Evolutionary conservation across 192 early-diverging fungal genomes (phyloP).

Genomic region (Coemansia sp.): DNA sequence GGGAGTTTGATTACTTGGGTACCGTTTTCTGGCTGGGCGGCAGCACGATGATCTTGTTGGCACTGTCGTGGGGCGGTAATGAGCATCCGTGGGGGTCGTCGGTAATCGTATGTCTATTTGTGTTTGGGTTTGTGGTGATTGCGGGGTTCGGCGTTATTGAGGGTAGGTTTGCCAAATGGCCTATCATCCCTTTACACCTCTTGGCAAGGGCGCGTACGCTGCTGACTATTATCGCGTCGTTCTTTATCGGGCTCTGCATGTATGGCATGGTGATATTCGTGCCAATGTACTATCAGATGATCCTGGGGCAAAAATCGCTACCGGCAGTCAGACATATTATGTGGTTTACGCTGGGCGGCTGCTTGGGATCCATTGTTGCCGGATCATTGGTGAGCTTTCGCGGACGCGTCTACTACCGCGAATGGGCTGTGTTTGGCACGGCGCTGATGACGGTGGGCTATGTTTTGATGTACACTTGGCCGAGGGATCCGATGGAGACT

Average conservation of each 20-base stretch:
- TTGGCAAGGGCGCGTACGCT: slow-evolving; percentile 31
- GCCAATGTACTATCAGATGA: slow-evolving; percentile 46
- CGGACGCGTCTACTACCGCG: slow-evolving; percentile 34
- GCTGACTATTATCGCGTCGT: slow-evolving; percentile 24
- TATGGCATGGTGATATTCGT: slow-evolving; percentile 53
- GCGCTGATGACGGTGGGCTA: slow-evolving; percentile 41
- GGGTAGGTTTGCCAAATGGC: slow-evolving; percentile 61
- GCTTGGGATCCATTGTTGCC: slow-evolving; percentile 16
- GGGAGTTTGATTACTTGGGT: slow-evolving; percentile 60
- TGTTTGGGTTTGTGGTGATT: slow-evolving; percentile 36
- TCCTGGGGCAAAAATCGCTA: slow-evolving; percentile 21
- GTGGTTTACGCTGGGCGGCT: slow-evolving; percentile 38
- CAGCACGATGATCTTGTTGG: slow-evolving; percentile 57
- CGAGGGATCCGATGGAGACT: slow-evolving; percentile 4
- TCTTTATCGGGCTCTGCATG: slow-evolving; percentile 46
- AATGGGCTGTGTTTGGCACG: slow-evolving; percentile 38
- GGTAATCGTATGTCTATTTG: slow-evolving; percentile 51
- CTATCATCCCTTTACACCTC: slow-evolving; percentile 56
- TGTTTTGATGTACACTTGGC: slow-evolving; percentile 48
- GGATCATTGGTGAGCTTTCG: slow-evolving; percentile 31
- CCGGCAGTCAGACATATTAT: slow-evolving; percentile 31
- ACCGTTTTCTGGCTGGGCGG: slow-evolving; percentile 54
- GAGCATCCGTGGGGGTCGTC: slow-evolving; percentile 55
- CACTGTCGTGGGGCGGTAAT: slow-evolving; percentile 61
- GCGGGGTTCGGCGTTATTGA: slow-evolving; percentile 57